phyloP scores from a whole-genome alignment of 805 yeast species.

The Yarrowia sp. region DNA sequence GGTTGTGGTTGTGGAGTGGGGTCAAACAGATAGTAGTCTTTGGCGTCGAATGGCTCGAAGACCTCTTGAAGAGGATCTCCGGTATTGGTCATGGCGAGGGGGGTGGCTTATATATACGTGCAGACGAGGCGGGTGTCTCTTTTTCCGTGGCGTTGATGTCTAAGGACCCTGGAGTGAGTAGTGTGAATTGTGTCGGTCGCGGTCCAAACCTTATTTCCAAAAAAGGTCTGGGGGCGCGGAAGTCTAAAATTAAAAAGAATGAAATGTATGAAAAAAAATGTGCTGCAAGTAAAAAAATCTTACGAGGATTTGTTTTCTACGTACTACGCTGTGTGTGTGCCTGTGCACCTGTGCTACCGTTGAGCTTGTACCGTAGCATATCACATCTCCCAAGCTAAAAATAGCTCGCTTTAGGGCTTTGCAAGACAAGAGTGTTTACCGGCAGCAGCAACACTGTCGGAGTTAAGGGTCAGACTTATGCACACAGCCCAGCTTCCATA shows the following conservation, averaged over 20 bases:
- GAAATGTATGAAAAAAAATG: no score
- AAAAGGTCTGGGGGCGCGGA: conserved; percentile 11
- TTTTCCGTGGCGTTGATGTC: conserved; percentile 9
- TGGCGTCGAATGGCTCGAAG: conserved; percentile 22
- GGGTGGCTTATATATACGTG: conserved; percentile 4
- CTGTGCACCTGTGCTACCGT: no score
- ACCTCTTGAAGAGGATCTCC: conserved; percentile 22
- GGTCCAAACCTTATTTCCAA: background rate
- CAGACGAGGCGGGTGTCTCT: background rate
- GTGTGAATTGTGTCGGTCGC: conserved; percentile 6
- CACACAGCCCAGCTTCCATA: conserved; percentile 26
- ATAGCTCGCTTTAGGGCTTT: background rate
- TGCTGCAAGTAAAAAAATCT: no score
- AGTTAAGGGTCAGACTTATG: conserved; percentile 11
- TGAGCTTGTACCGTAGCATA: no score
- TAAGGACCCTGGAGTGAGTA: conserved; percentile 8
- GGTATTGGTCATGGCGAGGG: conserved; percentile 10
- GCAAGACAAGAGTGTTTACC: no score
- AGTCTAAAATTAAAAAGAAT: background rate
- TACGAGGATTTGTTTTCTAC: no score
- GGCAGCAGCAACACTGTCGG: background rate
- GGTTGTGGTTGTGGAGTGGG: conserved; percentile 3
- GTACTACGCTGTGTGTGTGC: no score
- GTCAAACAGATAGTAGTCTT: conserved; percentile 6
- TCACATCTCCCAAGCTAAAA: background rate